These are phyloP conservation scores for Cyanidiococcus yangmingshanensis DNA, from an alignment of 23 red algal species.

Conservation along the genomic window DNA sequence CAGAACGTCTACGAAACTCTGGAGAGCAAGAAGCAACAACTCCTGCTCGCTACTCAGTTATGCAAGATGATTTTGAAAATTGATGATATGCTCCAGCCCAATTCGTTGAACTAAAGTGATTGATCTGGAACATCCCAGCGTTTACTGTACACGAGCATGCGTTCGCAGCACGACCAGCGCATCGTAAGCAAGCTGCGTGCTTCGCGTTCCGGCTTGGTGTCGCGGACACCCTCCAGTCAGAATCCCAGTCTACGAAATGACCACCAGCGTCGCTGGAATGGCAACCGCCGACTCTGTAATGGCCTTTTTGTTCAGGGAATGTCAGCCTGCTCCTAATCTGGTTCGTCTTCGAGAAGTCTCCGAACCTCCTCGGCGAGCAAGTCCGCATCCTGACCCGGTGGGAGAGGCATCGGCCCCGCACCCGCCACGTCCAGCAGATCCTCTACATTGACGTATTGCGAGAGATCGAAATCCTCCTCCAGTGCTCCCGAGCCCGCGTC, in stretches of 20 bases:
- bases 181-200: too few relatives aligned
- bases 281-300: too few relatives aligned
- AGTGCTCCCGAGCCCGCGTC: not conserved
- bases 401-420: not conserved
- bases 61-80: slow-evolving; percentile 98
- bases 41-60: slow-evolving; percentile 86
- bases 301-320: too few relatives aligned
- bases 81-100: slow-evolving; percentile 70
- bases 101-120: not conserved
- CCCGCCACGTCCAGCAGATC: not conserved
- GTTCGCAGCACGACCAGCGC: too few relatives aligned
- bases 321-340: not conserved
- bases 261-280: too few relatives aligned
- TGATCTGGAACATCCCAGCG: not conserved
- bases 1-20: slow-evolving; percentile 94
- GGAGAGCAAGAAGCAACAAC: slow-evolving; percentile 76
- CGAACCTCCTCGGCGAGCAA: slow-evolving; percentile 15
- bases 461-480: slow-evolving; percentile 2
- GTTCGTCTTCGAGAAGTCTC: not conserved
- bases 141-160: not conserved
- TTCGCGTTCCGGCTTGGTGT: too few relatives aligned
- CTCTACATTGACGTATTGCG: slow-evolving; percentile 7
- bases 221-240: too few relatives aligned
- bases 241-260: too few relatives aligned
- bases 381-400: slow-evolving; percentile 4